phyloP scores from a whole-genome alignment of 306 rosid genomes.

The Mucuna pruriens region DNA sequence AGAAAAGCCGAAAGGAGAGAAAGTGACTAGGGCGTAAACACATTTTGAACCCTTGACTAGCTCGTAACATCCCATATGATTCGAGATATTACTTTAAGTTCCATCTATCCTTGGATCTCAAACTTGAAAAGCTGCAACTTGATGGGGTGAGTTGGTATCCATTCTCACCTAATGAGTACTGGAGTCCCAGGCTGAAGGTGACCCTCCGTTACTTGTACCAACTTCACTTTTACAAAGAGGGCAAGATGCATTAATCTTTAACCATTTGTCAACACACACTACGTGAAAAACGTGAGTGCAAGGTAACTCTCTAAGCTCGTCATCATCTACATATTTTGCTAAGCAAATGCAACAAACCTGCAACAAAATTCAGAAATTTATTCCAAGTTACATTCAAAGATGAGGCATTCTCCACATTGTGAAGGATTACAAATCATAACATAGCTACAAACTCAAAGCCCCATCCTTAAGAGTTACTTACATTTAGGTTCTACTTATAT shows the following conservation, averaged over 20 bases:
- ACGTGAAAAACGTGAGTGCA: constrained; percentile 75
- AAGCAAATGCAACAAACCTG: constrained; percentile 83
- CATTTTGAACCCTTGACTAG: constrained; percentile 18
- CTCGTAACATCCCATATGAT: not conserved
- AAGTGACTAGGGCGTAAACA: not conserved
- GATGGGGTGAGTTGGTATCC: not conserved
- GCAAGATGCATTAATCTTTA: constrained; percentile 75
- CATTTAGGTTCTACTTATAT: constrained; percentile 1
- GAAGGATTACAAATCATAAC: not conserved
- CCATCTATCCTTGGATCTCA: constrained; percentile 18
- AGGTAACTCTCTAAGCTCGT: constrained; percentile 73
- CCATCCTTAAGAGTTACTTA: not conserved
- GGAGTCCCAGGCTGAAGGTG: constrained; percentile 50
- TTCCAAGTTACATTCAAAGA: not conserved
- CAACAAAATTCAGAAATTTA: constrained; percentile 23
- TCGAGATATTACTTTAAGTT: not conserved
- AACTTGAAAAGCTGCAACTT: constrained; percentile 31
- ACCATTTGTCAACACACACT: constrained; percentile 77
- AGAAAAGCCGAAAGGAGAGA: no score
- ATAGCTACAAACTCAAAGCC: not conserved
- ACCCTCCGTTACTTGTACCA: constrained; percentile 37
- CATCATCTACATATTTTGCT: constrained; percentile 65
- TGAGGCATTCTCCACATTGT: not conserved
- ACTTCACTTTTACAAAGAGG: constrained; percentile 76
- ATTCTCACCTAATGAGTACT: constrained; percentile 43